These are phyloP conservation scores for Echinosophora koreensis DNA, from an alignment of 306 rosid genomes.

Conservation along the genomic window DNA sequence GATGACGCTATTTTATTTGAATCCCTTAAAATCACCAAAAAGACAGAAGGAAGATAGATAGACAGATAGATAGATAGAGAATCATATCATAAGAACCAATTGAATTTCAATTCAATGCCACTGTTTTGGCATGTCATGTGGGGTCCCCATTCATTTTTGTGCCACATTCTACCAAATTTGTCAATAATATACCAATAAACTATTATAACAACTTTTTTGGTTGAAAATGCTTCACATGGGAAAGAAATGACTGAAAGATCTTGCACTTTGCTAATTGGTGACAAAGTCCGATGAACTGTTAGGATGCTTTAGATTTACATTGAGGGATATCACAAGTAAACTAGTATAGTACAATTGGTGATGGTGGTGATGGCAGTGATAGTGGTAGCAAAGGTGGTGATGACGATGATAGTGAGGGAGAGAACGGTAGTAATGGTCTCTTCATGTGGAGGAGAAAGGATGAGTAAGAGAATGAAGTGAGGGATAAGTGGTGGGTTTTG, in stretches of 20 bases:
- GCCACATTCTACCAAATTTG: conserved; percentile 62
- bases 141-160: conserved; percentile 57
- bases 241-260: neutral
- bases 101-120: conserved; percentile 43
- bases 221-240: conserved; percentile 57
- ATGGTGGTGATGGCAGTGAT: too few species aligned
- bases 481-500: too few species aligned
- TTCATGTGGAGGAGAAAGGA: too few species aligned
- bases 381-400: too few species aligned
- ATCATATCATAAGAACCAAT: conserved; percentile 44
- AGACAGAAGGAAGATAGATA: conserved; percentile 31
- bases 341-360: too few species aligned
- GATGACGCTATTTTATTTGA: conserved; percentile 30
- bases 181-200: conserved; percentile 57
- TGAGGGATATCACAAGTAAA: too few species aligned
- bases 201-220: conserved; percentile 47
- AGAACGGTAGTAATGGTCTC: too few species aligned
- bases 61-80: neutral
- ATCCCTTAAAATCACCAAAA: conserved; percentile 45
- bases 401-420: conserved; percentile 15
- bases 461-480: neutral
- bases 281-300: too few species aligned
- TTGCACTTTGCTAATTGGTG: neutral
- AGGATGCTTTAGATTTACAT: too few species aligned
- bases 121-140: conserved; percentile 44